phyloP scores from a whole-genome alignment of 441 rosid genomes.

The Gossypium trilobum region DNA sequence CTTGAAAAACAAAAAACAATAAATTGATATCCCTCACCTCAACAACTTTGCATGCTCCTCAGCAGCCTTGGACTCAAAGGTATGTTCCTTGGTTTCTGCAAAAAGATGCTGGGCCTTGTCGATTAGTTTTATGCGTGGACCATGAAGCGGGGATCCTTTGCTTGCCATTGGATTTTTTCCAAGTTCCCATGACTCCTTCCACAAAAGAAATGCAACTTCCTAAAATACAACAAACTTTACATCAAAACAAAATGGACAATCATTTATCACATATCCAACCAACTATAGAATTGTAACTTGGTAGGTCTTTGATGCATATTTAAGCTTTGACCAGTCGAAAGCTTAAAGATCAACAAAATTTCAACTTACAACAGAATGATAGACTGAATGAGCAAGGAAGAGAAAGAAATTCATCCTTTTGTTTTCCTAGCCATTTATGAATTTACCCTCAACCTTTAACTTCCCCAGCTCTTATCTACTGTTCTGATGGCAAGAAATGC shows the following conservation, averaged over 20 bases:
- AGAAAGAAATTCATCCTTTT: neutral
- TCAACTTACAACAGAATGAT: neutral
- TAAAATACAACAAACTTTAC: slow-evolving; percentile 19
- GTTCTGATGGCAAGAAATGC: neutral
- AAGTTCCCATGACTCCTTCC: slow-evolving; percentile 95
- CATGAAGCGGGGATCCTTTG: slow-evolving; percentile 87
- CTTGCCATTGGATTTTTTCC: slow-evolving; percentile 95
- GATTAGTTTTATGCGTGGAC: slow-evolving; percentile 84
- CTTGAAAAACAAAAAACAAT: neutral
- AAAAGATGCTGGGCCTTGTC: slow-evolving; percentile 76
- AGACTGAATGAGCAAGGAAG: neutral
- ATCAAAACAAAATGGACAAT: slow-evolving; percentile 6
- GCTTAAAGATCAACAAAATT: neutral
- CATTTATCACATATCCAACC: neutral
- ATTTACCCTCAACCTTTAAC: neutral
- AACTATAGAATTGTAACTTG: neutral
- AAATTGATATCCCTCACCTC: slow-evolving; percentile 41
- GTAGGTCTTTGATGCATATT: neutral
- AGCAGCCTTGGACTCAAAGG: slow-evolving; percentile 90
- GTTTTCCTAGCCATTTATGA: neutral
- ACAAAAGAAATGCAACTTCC: slow-evolving; percentile 91
- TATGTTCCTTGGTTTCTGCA: slow-evolving; percentile 78
- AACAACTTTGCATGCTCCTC: slow-evolving; percentile 91
- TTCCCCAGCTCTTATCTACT: neutral
- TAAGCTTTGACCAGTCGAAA: slow-evolving; percentile 1